Base-by-base conservation (phyloP, 352 stramenopile genomes). In the Aphanomyces invadans region DNA sequence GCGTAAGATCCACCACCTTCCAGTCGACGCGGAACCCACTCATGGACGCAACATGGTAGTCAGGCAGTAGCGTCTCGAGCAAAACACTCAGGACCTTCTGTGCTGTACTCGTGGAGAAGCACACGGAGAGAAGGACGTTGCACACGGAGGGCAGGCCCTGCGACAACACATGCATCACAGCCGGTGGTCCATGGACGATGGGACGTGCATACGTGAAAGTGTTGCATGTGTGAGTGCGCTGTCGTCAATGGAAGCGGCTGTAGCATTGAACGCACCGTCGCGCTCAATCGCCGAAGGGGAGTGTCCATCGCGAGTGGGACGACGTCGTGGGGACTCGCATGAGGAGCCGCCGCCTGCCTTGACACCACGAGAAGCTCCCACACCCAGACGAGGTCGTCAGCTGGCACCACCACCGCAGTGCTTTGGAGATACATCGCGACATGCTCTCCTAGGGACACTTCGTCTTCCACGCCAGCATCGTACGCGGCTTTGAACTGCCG, bases 1-100 rank as follows among this genome's bases (percentile, higher is more conserved):
- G n/a, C 19, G 33, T 17, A 12, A 25, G 19, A 21, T 63, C 31
- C 11, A 49, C 55, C 11, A 63, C 29, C 55, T 63, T 63, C 55
- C 55, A 63, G 39, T 63, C 55, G 39, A 49, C 28, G 21, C 28
- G 21, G 39, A 63, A 45, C 7, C 39, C 55, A 51, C 12, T 26
- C 55, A 63, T 63, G n/a, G 55, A 42, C 2, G 32, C 2, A n/a
- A 45, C 33, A 32, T 49, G 21, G 39, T 63, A 63, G 17, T 63
- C 55, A 19, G 55, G 55, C 4, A 63, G 29, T 26, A 63, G 55
- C 19, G n/a, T 31, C 12, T 63, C 29, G 3, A 63, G n/a, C 12
- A 63, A 36, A 15, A 63, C 33, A 26, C 33, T 42, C n/a, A 63
- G 39, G 5, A 63, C 33, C 9, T 45, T 42, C 23, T 45, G 32